A percentile compares a stretch with the other conserved stretches of the same genome.
phyloP scores from a whole-genome alignment of 1,284 basidiomycete genomes.

The Sporisorium iseilematis-ciliati region DNA sequence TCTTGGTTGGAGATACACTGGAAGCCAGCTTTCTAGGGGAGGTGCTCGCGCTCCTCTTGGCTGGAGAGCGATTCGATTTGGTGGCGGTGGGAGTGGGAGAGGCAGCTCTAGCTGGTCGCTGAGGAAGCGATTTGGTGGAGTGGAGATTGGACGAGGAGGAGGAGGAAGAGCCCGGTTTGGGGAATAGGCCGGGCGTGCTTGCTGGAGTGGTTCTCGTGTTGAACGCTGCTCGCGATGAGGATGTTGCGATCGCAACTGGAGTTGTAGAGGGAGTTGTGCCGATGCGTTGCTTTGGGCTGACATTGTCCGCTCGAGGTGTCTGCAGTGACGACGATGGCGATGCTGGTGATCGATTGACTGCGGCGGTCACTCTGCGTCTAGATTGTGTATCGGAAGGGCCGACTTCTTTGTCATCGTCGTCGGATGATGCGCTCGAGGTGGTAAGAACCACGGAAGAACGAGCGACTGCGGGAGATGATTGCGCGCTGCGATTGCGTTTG shows the following conservation, averaged over 20 bases:
- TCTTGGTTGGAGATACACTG: constrained; percentile 30
- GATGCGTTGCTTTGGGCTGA: constrained; percentile 8
- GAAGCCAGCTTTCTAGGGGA: constrained; percentile 29
- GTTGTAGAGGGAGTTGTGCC: constrained; percentile 2
- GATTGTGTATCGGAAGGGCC: constrained; percentile 7
- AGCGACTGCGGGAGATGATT: constrained; percentile 19
- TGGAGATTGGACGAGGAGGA: constrained; percentile 7
- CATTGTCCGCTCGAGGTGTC: background rate
- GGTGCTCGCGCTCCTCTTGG: constrained; percentile 38
- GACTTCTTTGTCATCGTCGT: constrained; percentile 30
- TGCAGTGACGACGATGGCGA: constrained; percentile 21
- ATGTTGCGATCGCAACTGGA: background rate
- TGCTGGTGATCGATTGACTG: background rate
- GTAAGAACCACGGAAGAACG: background rate
- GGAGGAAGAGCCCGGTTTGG: constrained; percentile 18
- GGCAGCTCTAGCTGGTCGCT: constrained; percentile 27
- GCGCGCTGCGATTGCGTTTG: constrained; percentile 29
- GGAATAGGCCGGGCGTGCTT: constrained; percentile 14
- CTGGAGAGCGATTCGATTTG: constrained; percentile 14
- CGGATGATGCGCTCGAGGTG: constrained; percentile 25
- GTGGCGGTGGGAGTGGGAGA: constrained; percentile 26
- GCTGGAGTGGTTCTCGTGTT: constrained; percentile 10
- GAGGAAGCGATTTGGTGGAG: constrained; percentile 29
- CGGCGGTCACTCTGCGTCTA: constrained; percentile 3
- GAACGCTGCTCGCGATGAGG: constrained; percentile 9